Conservation (phyloP, 2,329 filamentous ascomycete genomes). For the Emergomyces orientalis region DNA sequence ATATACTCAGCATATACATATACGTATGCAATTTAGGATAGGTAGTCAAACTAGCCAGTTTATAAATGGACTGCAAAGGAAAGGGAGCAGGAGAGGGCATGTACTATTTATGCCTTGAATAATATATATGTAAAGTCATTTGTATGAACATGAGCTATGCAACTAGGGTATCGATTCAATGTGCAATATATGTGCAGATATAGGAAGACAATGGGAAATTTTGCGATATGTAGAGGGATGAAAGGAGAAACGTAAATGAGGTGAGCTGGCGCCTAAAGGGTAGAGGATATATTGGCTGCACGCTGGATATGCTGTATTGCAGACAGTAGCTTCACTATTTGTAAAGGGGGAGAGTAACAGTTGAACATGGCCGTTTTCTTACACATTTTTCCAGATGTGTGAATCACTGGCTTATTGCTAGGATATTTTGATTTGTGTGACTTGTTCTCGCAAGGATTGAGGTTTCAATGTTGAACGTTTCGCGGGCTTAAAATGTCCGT, state of each 20-base stretch:
- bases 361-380: background rate
- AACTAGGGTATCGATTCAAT: background rate
- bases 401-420: background rate
- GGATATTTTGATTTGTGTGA: background rate
- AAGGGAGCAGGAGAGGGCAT: slow-evolving; percentile 10
- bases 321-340: background rate
- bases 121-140: background rate
- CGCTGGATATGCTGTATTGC: background rate
- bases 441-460: background rate
- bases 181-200: background rate
- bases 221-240: background rate
- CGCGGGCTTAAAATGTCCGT: background rate
- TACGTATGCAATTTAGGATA: no score
- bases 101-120: background rate
- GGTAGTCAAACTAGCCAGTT: no score
- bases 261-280: no score
- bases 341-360: background rate
- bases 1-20: no score
- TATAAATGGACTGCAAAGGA: slow-evolving; percentile 12
- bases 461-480: background rate
- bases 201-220: background rate
- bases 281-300: background rate
- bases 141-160: background rate
- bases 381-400: background rate
- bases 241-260: background rate